Evolutionary conservation across 2,329 filamentous ascomycete genomes (phyloP), one percentile per base, ranked within the genome.

Genomic region (Didymella lethalis): DNA sequence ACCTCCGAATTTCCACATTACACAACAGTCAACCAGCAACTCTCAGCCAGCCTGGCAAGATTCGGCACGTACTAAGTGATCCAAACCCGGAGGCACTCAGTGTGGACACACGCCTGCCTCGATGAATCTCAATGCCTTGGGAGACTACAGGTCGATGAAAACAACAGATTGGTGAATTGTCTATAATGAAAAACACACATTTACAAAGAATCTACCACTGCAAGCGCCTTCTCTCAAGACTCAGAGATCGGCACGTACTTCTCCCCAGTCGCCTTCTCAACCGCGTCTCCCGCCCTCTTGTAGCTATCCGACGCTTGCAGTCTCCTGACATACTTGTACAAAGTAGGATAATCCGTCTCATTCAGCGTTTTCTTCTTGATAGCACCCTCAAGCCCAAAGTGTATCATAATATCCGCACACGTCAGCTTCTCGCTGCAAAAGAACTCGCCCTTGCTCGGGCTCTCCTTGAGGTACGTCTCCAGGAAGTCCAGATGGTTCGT

Each of bases 361-460:
- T 76, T 80, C 32, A 81, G 59, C 29, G 77, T 76, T 12, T 69
- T 72, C 23, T 68, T 62, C 40, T 67, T 65, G 28, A 74, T 71
- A 1, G 76, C 81, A 2, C 75, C 82, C 58, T 85, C 79, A 4
- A 86, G 65, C 0, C 80, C 82, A 65, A 83, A 85, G 48, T 79
- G 80, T 70, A 85, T 77, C 69, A 85, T 70, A 43, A 85, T 82
- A 67, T 86, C 84, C 5, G 82, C 83, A 12, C 77, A 81, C 0
- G 82, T 83, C 26, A 86, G 66, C 2, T 77, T 73, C 6, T 75
- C 71, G 8, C 82, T 82, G 63, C 82, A 84, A 31, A 85, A 76
- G 63, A 81, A 86, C 41, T 80, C 75, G 3, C 83, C 83, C n/a
- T 75, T 74, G 7, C 78, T 73, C 0, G 82, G 81, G 1, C 81